Base-by-base conservation (phyloP, 225 moss, liverwort and hornwort genomes). In the Climacium dendroides region DNA sequence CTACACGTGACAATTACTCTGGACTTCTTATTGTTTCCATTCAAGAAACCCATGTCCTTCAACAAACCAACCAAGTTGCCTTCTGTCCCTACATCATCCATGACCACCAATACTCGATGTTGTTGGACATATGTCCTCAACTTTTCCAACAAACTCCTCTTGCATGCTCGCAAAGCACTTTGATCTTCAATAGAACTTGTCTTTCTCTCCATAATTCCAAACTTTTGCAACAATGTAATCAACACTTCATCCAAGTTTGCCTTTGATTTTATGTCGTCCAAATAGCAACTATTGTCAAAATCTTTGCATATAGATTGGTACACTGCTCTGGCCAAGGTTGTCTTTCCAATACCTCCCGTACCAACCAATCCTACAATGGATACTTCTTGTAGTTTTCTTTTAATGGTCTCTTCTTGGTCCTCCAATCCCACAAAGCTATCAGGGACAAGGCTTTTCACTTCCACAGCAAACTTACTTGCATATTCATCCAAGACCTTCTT, bases 401-500 rank as follows among this genome's bases (percentile, higher is more conserved):
- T 52, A 3, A 74, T 5, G 22, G 0, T 1, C 1, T 22, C 1
- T 1, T 74, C 52, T 52, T 74, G 52, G 3, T 1, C 13, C 22
- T 52, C 8, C 13, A 52, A 34, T 34, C 29, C 3, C 8, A 74
- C 34, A 74, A 34, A 50, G 52, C 52, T 34, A 34, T 34, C 0
- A 13, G 5, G 22, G 0, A 74, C 3, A 74, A 52, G 74, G 13
- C 5, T 34, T 0, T 74, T 8, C 0, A 13, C 22, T 74, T 34
- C 3, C 5, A 2, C 0, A 50, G 0, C 10, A 74, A 5, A 8
- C 1, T 22, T 13, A 1, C 1, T 0, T 0, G 1, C 8, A 75
- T 20, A 3, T 22, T 8, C 3, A 1, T 22, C 7, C 13, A 52
- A 52, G 30, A 75, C 34, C 13, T 75, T 13, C 3, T 75, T 5